These are phyloP conservation scores for Cryphonectria nitschkei DNA, from an alignment of 2,329 filamentous ascomycete species.

Conservation along the genomic window DNA sequence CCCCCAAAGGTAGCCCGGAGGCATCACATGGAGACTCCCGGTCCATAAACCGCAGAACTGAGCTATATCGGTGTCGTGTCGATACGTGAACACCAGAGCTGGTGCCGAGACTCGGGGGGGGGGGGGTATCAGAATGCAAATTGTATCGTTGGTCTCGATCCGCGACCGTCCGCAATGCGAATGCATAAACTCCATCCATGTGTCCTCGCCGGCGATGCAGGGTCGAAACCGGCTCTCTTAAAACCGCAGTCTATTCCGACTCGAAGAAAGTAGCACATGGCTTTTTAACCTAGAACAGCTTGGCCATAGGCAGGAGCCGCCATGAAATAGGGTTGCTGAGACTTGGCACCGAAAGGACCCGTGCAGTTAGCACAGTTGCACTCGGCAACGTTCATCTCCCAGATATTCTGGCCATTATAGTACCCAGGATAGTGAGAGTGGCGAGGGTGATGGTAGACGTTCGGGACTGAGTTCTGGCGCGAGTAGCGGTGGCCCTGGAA, in stretches of 20 bases:
- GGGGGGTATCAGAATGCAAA: conserved; percentile 30
- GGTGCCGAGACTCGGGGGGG: conserved; percentile 28
- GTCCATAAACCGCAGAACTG: neutral
- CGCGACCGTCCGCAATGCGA: conserved; percentile 29
- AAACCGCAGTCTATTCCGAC: neutral
- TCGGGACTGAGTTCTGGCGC: conserved; percentile 39
- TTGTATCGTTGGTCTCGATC: conserved; percentile 29
- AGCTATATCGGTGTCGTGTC: conserved; percentile 3
- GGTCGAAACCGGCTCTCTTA: neutral
- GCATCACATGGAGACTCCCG: neutral
- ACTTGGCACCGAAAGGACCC: conserved; percentile 47
- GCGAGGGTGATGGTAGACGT: conserved; percentile 46
- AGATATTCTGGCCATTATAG: conserved; percentile 52
- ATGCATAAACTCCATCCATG: conserved; percentile 22
- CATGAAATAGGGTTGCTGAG: conserved; percentile 50
- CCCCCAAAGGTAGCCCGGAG: neutral
- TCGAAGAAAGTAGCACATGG: neutral
- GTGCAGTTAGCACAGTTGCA: conserved; percentile 54
- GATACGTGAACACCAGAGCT: conserved; percentile 5
- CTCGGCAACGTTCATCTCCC: conserved; percentile 56
- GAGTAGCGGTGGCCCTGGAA: conserved; percentile 43
- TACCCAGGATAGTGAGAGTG: conserved; percentile 46
- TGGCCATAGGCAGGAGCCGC: conserved; percentile 53
- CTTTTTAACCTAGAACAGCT: conserved; percentile 54
- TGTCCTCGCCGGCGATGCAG: conserved; percentile 14